Conservation (phyloP, 2,329 filamentous ascomycete species). For the Diaporthe sp. region DNA sequence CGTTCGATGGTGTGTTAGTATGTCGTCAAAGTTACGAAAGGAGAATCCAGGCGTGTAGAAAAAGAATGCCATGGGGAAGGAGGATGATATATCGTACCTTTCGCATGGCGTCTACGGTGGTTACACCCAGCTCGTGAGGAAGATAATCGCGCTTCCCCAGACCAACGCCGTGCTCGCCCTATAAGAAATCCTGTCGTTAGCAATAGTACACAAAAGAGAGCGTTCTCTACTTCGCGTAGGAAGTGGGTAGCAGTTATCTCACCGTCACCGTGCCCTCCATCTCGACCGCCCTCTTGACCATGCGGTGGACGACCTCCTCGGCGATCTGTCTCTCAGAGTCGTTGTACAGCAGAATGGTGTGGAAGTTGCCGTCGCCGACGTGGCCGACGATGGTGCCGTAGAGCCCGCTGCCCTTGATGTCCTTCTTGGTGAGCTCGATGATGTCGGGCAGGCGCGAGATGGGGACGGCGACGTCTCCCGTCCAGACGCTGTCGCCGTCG, state of each 20-base stretch:
- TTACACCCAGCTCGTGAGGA: slow-evolving; percentile 80
- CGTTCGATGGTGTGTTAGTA: neutral
- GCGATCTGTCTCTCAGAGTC: slow-evolving; percentile 76
- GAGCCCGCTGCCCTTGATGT: slow-evolving; percentile 59
- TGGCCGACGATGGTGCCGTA: slow-evolving; percentile 75
- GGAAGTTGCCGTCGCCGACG: slow-evolving; percentile 85
- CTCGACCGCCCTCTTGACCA: slow-evolving; percentile 89
- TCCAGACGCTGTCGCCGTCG: slow-evolving; percentile 71
- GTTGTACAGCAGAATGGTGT: slow-evolving; percentile 73
- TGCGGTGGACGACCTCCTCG: slow-evolving; percentile 81
- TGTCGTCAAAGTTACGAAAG: slow-evolving; percentile 3
- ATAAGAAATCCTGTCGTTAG: slow-evolving; percentile 29
- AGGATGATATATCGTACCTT: slow-evolving; percentile 65
- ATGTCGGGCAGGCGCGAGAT: slow-evolving; percentile 71
- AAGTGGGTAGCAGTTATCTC: slow-evolving; percentile 44
- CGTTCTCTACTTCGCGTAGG: neutral
- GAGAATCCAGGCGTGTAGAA: neutral
- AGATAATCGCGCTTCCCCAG: slow-evolving; percentile 89
- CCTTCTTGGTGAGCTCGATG: slow-evolving; percentile 51
- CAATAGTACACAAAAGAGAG: neutral
- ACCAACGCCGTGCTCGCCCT: slow-evolving; percentile 87
- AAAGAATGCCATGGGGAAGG: neutral
- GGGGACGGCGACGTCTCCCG: slow-evolving; percentile 78
- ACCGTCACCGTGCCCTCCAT: slow-evolving; percentile 87
- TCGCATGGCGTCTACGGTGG: slow-evolving; percentile 85